Conservation (phyloP, 805 yeast species). For the Monosporozyma solicola region DNA sequence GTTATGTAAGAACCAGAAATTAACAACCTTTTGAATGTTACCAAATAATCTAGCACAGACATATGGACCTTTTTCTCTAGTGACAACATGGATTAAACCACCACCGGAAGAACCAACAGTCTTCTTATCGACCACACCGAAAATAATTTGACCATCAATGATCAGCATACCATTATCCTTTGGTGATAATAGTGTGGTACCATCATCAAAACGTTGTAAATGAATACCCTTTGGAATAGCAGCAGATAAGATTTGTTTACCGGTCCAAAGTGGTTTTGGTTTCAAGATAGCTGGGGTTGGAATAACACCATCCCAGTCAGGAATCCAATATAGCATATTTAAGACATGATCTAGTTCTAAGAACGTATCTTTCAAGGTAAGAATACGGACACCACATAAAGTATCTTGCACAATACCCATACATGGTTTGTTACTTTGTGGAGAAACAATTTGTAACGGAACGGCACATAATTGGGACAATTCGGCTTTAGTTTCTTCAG, state of each 20-base stretch:
- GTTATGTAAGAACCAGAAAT: conserved; percentile 91
- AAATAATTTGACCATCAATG: conserved; percentile 91
- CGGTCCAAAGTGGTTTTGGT: conserved; percentile 96
- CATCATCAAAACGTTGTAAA: conserved; percentile 87
- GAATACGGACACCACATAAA: conserved; percentile 90
- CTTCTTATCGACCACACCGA: conserved; percentile 96
- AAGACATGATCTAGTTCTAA: conserved; percentile 88
- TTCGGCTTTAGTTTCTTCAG: conserved; percentile 96
- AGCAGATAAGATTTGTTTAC: conserved; percentile 87
- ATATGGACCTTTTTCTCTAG: conserved; percentile 94
- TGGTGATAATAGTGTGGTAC: conserved; percentile 72
- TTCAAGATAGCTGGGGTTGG: conserved; percentile 91
- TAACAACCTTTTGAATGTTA: conserved; percentile 88
- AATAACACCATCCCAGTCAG: conserved; percentile 96
- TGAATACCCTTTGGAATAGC: conserved; percentile 95
- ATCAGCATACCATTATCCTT: conserved; percentile 94
- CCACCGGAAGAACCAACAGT: conserved; percentile 98
- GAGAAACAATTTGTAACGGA: conserved; percentile 94
- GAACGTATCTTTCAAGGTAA: conserved; percentile 85
- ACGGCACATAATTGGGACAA: conserved; percentile 92
- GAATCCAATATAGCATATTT: conserved; percentile 96
- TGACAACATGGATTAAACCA: conserved; percentile 93
- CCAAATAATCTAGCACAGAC: conserved; percentile 87
- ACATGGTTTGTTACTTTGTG: conserved; percentile 97
- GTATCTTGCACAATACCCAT: conserved; percentile 99